These are phyloP conservation scores for Candida gorgasii DNA, from an alignment of 805 yeast genomes.

Conservation along the genomic window DNA sequence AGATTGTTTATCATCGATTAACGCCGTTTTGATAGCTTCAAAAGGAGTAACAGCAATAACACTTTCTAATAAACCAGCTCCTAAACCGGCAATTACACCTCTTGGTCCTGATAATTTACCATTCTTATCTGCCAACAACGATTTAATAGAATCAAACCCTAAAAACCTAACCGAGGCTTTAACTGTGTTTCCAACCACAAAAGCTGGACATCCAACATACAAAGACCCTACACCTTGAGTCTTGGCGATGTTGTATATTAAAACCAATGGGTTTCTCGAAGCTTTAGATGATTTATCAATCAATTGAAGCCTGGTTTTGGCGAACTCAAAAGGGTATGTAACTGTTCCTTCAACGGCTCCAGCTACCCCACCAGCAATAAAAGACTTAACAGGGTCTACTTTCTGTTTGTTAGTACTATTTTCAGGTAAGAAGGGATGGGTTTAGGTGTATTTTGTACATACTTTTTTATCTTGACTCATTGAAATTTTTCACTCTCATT, in stretches of 20 bases:
- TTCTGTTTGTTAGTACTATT: conserved; percentile 22
- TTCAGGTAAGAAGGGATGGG: too few species aligned
- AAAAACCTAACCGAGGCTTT: conserved; percentile 94
- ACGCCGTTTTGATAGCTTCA: conserved; percentile 93
- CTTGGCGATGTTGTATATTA: conserved; percentile 72
- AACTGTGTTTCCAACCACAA: conserved; percentile 92
- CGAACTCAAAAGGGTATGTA: conserved; percentile 96
- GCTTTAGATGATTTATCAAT: conserved; percentile 62
- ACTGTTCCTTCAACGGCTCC: conserved; percentile 93
- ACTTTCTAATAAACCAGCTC: conserved; percentile 93
- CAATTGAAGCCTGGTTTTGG: conserved; percentile 89
- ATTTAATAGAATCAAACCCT: conserved; percentile 87
- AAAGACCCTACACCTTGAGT: conserved; percentile 77
- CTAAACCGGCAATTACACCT: conserved; percentile 95
- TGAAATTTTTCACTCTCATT: conserved; percentile 9
- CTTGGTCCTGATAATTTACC: conserved; percentile 88
- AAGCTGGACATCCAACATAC: conserved; percentile 96
- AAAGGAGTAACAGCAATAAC: conserved; percentile 95
- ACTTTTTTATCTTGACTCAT: conserved; percentile 17
- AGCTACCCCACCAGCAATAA: conserved; percentile 93
- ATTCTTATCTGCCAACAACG: conserved; percentile 71
- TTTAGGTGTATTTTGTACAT: conserved; percentile 2
- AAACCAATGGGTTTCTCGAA: conserved; percentile 80
- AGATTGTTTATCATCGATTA: conserved; percentile 88
- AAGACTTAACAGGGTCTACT: conserved; percentile 76